Evolutionary conservation across 371 early-diverging fungal species (phyloP), one percentile per base, ranked within the genome.

Genomic region (Mortierella sp.): DNA sequence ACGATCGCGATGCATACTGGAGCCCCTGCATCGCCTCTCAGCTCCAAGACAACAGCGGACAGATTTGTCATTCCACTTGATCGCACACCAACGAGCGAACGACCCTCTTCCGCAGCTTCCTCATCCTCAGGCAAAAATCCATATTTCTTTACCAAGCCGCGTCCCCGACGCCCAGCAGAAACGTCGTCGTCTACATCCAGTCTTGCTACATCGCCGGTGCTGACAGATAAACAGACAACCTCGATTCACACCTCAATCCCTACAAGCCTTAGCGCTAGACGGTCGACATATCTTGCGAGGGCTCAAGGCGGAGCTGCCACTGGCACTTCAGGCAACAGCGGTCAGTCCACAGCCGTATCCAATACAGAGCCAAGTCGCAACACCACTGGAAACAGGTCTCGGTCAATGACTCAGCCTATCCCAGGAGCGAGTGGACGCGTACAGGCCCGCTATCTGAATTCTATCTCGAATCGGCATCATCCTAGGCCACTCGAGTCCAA

Each of bases 91-190:
- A 62, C 80, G 9, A 52, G 25, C 3, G 80, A 79, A 51, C 69
- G 57, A 21, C 73, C 80, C 7, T 43, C 37, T 1, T 66, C 72
- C 1, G 28, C 56, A 2, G 71, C 77, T 7, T 71, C 77, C 3
- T 58, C 72, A 2, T 68, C 71, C 2, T 76, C 77, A 0, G 77
- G 77, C 37, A 76, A 72, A 61, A 76, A 76, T n/a, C 77, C 77
- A 2, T 76, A 57, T 46, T 76, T 76, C 37, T 76, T 52, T 55
- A 65, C 44, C 57, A 76, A 76, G 25, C 68, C 77, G 11, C 72
- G 77, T 0, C 1, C 68, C 7, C 67, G 77, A 25, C 62, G 77
- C 45, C 77, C 77, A 11, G 64, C 77, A 0, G 77, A 76, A 16
- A 57, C 72, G 23, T 29, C 63, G 19, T 29, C 56, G 12, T 57